These are phyloP conservation scores for Sicyos edulis DNA, from an alignment of 306 rosid genomes.

Conservation along the genomic window DNA sequence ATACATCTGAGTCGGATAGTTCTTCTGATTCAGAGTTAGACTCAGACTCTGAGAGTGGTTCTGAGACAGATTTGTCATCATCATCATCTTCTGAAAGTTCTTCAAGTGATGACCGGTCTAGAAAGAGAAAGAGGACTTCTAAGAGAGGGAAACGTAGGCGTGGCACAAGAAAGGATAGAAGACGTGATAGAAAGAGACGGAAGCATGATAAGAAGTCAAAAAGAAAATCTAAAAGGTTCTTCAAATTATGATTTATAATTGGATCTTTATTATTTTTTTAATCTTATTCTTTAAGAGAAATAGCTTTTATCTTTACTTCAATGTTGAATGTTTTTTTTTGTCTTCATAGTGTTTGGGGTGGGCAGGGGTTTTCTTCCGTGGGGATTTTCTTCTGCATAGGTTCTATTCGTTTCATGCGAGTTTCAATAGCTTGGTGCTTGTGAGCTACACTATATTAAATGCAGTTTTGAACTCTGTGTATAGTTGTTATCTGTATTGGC, in stretches of 20 bases:
- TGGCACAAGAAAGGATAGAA: slow-evolving; percentile 57
- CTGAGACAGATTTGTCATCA: slow-evolving; percentile 62
- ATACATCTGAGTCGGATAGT: slow-evolving; percentile 64
- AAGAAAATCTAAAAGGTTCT: slow-evolving; percentile 65
- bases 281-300: neutral
- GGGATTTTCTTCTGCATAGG: neutral
- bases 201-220: slow-evolving; percentile 58
- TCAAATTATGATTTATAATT: neutral
- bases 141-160: slow-evolving; percentile 63
- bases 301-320: neutral
- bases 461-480: neutral
- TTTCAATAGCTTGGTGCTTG: neutral
- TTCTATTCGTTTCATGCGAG: neutral
- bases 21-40: slow-evolving; percentile 77
- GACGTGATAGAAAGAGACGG: slow-evolving; percentile 55
- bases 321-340: neutral
- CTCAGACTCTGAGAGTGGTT: slow-evolving; percentile 74
- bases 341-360: too few species aligned
- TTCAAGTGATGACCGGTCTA: slow-evolving; percentile 73
- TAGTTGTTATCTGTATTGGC: neutral
- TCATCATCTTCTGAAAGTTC: slow-evolving; percentile 55
- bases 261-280: neutral
- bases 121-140: slow-evolving; percentile 66
- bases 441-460: neutral
- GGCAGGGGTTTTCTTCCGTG: neutral